phyloP scores from a whole-genome alignment of 2,329 filamentous ascomycete genomes.

The Clonostachys byssicola region DNA sequence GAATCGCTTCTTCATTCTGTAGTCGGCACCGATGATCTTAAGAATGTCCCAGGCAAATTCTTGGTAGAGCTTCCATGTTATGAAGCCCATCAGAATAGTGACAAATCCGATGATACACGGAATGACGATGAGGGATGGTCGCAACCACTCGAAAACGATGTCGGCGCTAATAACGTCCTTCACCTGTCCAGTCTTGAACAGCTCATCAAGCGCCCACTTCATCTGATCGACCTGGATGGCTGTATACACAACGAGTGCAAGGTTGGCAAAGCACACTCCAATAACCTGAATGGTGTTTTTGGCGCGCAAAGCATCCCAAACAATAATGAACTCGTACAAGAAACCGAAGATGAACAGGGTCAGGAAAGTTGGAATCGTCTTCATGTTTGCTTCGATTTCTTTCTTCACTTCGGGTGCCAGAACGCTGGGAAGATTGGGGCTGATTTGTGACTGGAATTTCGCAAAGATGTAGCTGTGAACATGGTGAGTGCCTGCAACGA shows the following conservation, averaged over 20 bases:
- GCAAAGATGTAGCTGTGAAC: slow-evolving; percentile 77
- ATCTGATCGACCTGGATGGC: slow-evolving; percentile 93
- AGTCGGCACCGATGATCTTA: slow-evolving; percentile 96
- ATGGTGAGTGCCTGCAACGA: slow-evolving; percentile 3
- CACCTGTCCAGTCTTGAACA: slow-evolving; percentile 44
- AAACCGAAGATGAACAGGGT: slow-evolving; percentile 97
- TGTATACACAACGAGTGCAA: slow-evolving; percentile 88
- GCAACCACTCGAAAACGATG: slow-evolving; percentile 64
- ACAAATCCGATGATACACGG: slow-evolving; percentile 77
- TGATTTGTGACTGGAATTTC: slow-evolving; percentile 68
- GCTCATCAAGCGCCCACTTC: slow-evolving; percentile 58
- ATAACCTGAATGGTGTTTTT: slow-evolving; percentile 99
- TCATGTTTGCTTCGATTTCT: slow-evolving; percentile 46
- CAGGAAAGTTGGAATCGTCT: slow-evolving; percentile 89
- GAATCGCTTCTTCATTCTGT: slow-evolving; percentile 95
- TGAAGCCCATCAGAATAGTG: slow-evolving; percentile 67
- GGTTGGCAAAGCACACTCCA: slow-evolving; percentile 87
- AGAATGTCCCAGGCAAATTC: slow-evolving; percentile 99
- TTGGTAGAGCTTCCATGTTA: slow-evolving; percentile 94
- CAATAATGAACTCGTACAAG: slow-evolving; percentile 82
- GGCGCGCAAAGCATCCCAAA: slow-evolving; percentile 87
- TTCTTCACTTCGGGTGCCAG: slow-evolving; percentile 9
- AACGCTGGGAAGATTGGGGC: slow-evolving; percentile 24
- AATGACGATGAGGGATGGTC: slow-evolving; percentile 78
- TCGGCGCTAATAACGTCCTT: slow-evolving; percentile 15